These are phyloP conservation scores for Pulveroboletus sp. DNA, from an alignment of 768 basidiomycete genomes.

Conservation along the genomic window DNA sequence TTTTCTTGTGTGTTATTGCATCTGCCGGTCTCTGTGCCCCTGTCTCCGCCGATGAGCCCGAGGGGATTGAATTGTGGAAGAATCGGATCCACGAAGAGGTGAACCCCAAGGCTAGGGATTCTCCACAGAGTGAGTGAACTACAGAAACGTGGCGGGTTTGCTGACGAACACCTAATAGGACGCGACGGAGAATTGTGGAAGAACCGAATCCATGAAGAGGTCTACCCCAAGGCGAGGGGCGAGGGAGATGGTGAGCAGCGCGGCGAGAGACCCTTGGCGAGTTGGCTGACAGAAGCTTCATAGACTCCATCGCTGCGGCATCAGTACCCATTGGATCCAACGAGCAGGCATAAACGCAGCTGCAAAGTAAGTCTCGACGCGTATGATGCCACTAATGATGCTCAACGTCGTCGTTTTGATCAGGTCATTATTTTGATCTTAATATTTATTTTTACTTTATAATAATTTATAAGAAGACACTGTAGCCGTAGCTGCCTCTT, in stretches of 20 bases:
- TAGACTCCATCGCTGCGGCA: not conserved
- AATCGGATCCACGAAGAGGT: conserved; percentile 20
- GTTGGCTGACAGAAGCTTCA: conserved; percentile 1
- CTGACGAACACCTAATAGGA: conserved; percentile 4
- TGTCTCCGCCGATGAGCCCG: conserved; percentile 1
- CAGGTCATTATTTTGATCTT: no score
- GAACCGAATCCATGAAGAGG: conserved; percentile 21
- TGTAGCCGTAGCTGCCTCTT: not conserved
- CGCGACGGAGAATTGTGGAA: conserved; percentile 15
- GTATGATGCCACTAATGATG: no score
- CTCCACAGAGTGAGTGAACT: conserved; percentile 5
- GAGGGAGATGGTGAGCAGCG: conserved; percentile 5
- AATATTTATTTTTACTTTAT: not conserved
- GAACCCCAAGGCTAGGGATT: conserved; percentile 5
- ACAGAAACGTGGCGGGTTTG: not conserved
- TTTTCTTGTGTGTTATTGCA: conserved; percentile 14
- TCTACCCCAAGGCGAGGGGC: conserved; percentile 7
- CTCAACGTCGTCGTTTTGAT: no score
- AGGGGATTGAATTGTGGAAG: conserved; percentile 13
- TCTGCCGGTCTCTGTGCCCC: conserved; percentile 15
- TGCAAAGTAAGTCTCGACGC: not conserved
- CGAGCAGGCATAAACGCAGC: not conserved
- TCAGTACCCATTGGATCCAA: not conserved
- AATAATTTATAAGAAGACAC: not conserved
- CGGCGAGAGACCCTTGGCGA: not conserved